Percentiles rank a stretch among this genome's conserved stretches.
Evolutionary conservation across 75 land plant species (phyloP).

Genomic region (Gnetum montanum): DNA sequence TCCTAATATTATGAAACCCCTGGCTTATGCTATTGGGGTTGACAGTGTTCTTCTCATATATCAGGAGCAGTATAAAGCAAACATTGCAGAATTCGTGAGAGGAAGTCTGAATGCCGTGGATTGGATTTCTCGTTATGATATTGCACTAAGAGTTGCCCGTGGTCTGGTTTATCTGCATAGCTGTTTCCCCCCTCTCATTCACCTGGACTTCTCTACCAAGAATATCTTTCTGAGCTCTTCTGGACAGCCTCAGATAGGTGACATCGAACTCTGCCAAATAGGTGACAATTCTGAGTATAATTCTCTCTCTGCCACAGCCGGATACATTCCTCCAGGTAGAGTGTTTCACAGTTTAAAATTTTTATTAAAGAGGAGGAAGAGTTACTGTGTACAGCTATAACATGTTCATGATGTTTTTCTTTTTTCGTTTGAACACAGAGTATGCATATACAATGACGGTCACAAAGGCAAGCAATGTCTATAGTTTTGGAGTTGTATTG

Average conservation of each 20-base stretch:
- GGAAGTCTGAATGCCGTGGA: slow-evolving; percentile 21
- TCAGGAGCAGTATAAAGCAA: slow-evolving; percentile 45
- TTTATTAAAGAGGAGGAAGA: too few species aligned
- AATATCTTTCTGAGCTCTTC: slow-evolving; percentile 48
- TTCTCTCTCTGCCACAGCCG: slow-evolving; percentile 65
- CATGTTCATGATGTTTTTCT: too few species aligned
- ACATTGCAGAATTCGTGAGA: slow-evolving; percentile 43
- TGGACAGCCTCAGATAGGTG: slow-evolving; percentile 55
- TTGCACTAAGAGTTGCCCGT: slow-evolving; percentile 54
- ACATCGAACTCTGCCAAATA: slow-evolving; percentile 66
- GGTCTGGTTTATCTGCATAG: slow-evolving; percentile 65
- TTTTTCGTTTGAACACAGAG: too few species aligned
- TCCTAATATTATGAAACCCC: slow-evolving; percentile 58
- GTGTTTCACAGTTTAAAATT: too few species aligned
- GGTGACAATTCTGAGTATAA: slow-evolving; percentile 49
- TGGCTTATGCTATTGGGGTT: slow-evolving; percentile 42
- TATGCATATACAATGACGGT: slow-evolving; percentile 76
- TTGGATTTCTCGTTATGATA: slow-evolving; percentile 58
- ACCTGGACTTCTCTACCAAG: slow-evolving; percentile 53
- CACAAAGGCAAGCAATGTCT: slow-evolving; percentile 53
- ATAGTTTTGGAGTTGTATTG: slow-evolving; percentile 62
- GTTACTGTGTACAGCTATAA: too few species aligned
- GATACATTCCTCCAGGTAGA: slow-evolving; percentile 83
- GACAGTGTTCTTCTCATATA: slow-evolving; percentile 49
- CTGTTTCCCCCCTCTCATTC: slow-evolving; percentile 34